phyloP scores from a whole-genome alignment of 116 monocot species.

The Zostera marina region DNA sequence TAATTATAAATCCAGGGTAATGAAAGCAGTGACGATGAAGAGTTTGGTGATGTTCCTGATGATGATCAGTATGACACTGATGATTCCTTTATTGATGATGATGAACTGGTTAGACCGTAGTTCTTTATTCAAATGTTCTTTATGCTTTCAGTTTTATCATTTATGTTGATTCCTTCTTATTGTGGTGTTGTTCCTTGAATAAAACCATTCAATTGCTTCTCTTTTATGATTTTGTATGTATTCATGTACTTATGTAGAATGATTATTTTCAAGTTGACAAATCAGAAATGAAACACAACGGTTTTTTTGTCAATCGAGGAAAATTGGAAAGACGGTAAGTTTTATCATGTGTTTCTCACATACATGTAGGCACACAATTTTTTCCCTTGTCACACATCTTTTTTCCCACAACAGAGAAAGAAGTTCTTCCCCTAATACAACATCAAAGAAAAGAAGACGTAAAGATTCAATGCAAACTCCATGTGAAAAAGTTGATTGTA shows the following conservation, averaged over 20 bases:
- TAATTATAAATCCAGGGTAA: constrained; percentile 40
- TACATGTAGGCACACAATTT: neutral
- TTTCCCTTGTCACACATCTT: neutral
- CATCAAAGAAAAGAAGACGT: constrained; percentile 72
- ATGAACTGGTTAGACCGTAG: constrained; percentile 57
- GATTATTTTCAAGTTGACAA: constrained; percentile 98
- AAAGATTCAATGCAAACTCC: constrained; percentile 41
- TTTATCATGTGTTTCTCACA: neutral
- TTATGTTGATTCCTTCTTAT: no score
- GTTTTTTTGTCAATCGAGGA: constrained; percentile 95
- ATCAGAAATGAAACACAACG: constrained; percentile 67
- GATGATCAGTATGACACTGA: constrained; percentile 98
- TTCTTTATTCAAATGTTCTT: neutral
- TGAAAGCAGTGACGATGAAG: constrained; percentile 92
- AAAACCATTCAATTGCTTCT: no score
- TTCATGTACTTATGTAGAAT: constrained; percentile 35
- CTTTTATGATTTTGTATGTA: neutral
- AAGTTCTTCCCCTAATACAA: constrained; percentile 28
- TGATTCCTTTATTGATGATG: constrained; percentile 96
- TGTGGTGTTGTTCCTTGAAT: no score
- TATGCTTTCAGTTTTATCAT: no score
- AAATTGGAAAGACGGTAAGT: constrained; percentile 84
- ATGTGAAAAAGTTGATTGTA: constrained; percentile 14
- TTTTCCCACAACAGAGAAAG: constrained; percentile 28
- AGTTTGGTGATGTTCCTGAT: constrained; percentile 62